phyloP scores from a whole-genome alignment of 257 asterid species.

The Solanum chilense region DNA sequence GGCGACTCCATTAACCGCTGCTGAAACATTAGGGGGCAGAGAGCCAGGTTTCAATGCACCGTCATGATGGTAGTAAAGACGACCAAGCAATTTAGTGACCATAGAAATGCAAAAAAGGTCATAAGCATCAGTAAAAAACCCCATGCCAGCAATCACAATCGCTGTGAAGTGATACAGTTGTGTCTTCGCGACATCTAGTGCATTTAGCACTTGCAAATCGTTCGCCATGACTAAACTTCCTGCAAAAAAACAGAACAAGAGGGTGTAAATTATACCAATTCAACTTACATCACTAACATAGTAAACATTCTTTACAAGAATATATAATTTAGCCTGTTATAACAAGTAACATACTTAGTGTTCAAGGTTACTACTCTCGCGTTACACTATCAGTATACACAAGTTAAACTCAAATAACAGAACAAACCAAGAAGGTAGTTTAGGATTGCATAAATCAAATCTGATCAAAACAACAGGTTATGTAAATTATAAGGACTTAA shows the following conservation, averaged over 20 bases:
- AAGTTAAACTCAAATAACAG: background rate
- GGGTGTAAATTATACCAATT: background rate
- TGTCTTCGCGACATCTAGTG: conserved; percentile 30
- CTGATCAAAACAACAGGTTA: background rate
- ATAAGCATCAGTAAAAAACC: conserved; percentile 37
- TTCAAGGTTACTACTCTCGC: background rate
- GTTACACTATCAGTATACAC: background rate
- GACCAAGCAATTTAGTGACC: conserved; percentile 26
- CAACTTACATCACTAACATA: background rate
- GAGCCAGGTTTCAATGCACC: conserved; percentile 17
- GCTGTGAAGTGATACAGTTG: conserved; percentile 33
- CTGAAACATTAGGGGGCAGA: conserved; percentile 15
- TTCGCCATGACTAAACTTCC: conserved; percentile 9
- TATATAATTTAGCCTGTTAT: background rate
- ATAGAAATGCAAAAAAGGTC: conserved; percentile 33
- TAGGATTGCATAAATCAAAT: background rate
- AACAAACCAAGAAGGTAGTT: background rate
- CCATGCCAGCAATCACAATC: conserved; percentile 37
- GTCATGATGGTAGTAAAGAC: conserved; percentile 10
- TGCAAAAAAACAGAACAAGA: background rate
- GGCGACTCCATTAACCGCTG: conserved; percentile 27
- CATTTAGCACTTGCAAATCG: conserved; percentile 25
- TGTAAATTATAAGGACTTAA: background rate
- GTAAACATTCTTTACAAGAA: background rate
- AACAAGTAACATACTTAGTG: background rate